A percentile compares a stretch with the other conserved stretches of the same genome.
Conservation (phyloP, 2,329 filamentous ascomycete species). For the Xylariaceae sp. region DNA sequence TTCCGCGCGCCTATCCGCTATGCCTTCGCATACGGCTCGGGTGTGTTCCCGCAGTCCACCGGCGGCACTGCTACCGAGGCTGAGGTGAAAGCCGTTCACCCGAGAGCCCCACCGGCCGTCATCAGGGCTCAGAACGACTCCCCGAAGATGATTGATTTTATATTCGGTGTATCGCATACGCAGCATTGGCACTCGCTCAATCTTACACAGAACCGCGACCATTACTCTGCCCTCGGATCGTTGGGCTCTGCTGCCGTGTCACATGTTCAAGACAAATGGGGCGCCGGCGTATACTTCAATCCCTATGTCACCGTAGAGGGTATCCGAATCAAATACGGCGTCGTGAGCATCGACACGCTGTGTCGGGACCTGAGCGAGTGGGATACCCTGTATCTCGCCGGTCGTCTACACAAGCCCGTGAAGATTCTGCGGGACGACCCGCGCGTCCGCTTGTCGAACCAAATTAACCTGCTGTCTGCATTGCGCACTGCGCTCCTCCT, state of each 20-base stretch:
- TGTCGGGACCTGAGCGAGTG: slow-evolving; percentile 82
- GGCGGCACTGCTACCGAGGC: slow-evolving; percentile 48
- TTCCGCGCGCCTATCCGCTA: slow-evolving; percentile 93
- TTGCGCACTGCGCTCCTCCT: slow-evolving; percentile 84
- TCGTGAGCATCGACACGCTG: slow-evolving; percentile 88
- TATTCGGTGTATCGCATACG: slow-evolving; percentile 89
- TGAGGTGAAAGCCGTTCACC: slow-evolving; percentile 63
- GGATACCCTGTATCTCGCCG: slow-evolving; percentile 94
- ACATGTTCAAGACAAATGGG: slow-evolving; percentile 77
- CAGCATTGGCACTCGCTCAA: slow-evolving; percentile 98
- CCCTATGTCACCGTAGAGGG: slow-evolving; percentile 93
- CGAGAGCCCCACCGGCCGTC: slow-evolving; percentile 74
- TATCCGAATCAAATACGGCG: slow-evolving; percentile 94
- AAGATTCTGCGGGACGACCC: slow-evolving; percentile 96
- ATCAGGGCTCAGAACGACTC: slow-evolving; percentile 78
- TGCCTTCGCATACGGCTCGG: slow-evolving; percentile 95
- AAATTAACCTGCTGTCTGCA: slow-evolving; percentile 90
- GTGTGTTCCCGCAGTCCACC: slow-evolving; percentile 78
- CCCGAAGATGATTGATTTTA: slow-evolving; percentile 97
- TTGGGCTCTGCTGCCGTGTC: slow-evolving; percentile 83
- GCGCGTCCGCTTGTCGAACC: slow-evolving; percentile 85
- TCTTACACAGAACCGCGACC: slow-evolving; percentile 77
- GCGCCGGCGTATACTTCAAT: slow-evolving; percentile 96
- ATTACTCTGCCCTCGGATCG: slow-evolving; percentile 82
- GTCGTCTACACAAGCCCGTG: slow-evolving; percentile 87